phyloP scores from a whole-genome alignment of 345 rosid species.

The Rhodamnia argentea region DNA sequence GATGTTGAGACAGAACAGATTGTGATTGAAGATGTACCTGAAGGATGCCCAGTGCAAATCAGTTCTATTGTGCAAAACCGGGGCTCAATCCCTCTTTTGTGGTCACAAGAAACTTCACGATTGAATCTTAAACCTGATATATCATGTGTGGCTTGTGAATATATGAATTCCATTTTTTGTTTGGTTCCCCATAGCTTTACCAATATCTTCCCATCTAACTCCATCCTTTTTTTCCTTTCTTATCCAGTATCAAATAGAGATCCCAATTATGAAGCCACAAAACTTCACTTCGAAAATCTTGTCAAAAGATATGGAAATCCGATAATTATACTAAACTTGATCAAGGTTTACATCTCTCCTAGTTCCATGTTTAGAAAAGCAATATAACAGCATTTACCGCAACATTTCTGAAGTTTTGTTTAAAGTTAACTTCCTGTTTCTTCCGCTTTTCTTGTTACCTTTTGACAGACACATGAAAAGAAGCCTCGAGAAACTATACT shows the following conservation, averaged over 20 bases:
- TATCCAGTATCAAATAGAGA: constrained; percentile 75
- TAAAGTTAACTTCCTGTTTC: neutral
- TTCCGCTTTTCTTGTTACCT: neutral
- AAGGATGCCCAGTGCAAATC: constrained; percentile 49
- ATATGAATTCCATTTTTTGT: neutral
- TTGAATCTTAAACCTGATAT: constrained; percentile 89
- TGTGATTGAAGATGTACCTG: constrained; percentile 79
- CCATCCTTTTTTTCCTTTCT: neutral
- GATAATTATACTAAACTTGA: constrained; percentile 78
- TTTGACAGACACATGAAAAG: constrained; percentile 69
- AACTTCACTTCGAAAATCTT: constrained; percentile 86
- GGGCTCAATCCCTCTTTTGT: constrained; percentile 95
- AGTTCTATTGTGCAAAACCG: constrained; percentile 94
- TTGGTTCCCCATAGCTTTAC: neutral
- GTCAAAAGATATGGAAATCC: constrained; percentile 93
- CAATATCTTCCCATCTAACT: neutral
- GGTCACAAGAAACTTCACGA: constrained; percentile 98
- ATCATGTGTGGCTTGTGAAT: constrained; percentile 40
- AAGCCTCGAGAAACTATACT: constrained; percentile 94
- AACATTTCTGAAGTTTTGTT: neutral
- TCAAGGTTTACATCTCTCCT: constrained; percentile 47
- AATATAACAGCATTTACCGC: neutral
- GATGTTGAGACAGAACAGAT: constrained; percentile 99
- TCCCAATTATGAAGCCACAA: constrained; percentile 76
- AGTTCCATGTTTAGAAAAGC: neutral